Base-by-base conservation (phyloP, 2,329 filamentous ascomycete species). In the Boeremia exigua region DNA sequence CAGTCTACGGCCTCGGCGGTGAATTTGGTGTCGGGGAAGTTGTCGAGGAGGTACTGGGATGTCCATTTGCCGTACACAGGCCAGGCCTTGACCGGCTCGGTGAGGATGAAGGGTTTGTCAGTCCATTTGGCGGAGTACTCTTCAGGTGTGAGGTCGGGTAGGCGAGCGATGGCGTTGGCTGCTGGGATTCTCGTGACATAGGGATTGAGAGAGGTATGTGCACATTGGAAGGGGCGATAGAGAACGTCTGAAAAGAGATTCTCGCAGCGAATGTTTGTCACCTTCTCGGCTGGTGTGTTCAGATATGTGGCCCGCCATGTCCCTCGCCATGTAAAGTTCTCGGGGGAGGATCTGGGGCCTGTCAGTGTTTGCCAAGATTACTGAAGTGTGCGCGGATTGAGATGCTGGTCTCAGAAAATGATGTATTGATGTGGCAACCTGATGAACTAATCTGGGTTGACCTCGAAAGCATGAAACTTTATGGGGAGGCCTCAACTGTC, bases 1-100 rank as follows among this genome's bases (percentile, higher is more conserved):
- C 94, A 98, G 77, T 97, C 92, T 5, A 98, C 93, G 0, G 92
- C 90, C 80, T 98, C 95, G 9, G 94, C 94, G 36, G 92, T 86
- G 75, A 98, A 97, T 46, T 84, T 82, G 2, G 88, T 82, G 45
- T 87, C 77, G 0, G 82, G 80, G 71, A 92, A 92, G 57, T 81
- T 79, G n/a, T 79, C 67, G 0, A 89, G 78, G 1, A 98, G 81
- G 9, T 77, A 77, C n/a, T 88, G 82, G 10, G 89, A 82, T 3
- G 84, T 88, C 94, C 94, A 98, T 27, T 84, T 79, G 33, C 82
- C 80, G 74, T 84, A 92, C 1, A 88, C 87, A 1, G 91, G 90
- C 94, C 95, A 98, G 58, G 85, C 73, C 68, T 87, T 89, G 56
- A 97, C 90, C 14, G 90, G 91, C 11, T 86, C 80, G 6, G 92